Conservation (phyloP, 1,139 yeast species). For the Yamadazyma dushanensis region DNA sequence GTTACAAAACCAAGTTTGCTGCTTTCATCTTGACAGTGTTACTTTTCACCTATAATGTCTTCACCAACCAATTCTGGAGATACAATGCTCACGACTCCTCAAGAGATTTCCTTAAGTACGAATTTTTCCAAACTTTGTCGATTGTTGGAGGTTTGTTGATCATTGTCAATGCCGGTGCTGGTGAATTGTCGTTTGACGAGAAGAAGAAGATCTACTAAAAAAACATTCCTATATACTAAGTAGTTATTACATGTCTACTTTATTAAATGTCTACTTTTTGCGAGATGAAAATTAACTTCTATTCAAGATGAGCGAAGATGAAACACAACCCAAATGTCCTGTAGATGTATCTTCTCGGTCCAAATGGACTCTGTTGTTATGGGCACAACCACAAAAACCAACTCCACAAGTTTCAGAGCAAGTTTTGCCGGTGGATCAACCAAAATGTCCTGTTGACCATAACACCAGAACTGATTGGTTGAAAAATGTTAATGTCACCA, state of each 20-base stretch:
- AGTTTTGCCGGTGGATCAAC: slow-evolving; percentile 21
- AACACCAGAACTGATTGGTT: slow-evolving; percentile 60
- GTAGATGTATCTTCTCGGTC: slow-evolving; percentile 22
- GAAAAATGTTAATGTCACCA: slow-evolving; percentile 34
- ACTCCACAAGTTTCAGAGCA: slow-evolving; percentile 7
- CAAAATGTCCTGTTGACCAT: slow-evolving; percentile 70
- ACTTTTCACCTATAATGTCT: slow-evolving; percentile 72
- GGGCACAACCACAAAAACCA: slow-evolving; percentile 11
- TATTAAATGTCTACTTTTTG: background rate
- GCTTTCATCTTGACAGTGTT: slow-evolving; percentile 78
- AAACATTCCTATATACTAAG: background rate
- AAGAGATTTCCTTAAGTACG: slow-evolving; percentile 90
- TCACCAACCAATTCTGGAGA: slow-evolving; percentile 89
- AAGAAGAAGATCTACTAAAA: slow-evolving; percentile 84
- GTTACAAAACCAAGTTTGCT: slow-evolving; percentile 89
- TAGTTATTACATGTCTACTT: background rate
- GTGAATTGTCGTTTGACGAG: slow-evolving; percentile 89
- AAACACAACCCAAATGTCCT: slow-evolving; percentile 21
- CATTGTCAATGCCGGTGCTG: slow-evolving; percentile 96
- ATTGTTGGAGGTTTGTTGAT: slow-evolving; percentile 92
- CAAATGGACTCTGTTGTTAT: slow-evolving; percentile 17
- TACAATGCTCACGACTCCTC: slow-evolving; percentile 68
- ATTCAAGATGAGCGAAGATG: slow-evolving; percentile 7
- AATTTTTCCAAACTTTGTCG: slow-evolving; percentile 90
- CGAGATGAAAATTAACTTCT: background rate